A percentile compares a stretch with the other conserved stretches of the same genome.
These are phyloP conservation scores for Penicillium macrosclerotiorum DNA, from an alignment of 495 filamentous ascomycete genomes.

Conservation along the genomic window DNA sequence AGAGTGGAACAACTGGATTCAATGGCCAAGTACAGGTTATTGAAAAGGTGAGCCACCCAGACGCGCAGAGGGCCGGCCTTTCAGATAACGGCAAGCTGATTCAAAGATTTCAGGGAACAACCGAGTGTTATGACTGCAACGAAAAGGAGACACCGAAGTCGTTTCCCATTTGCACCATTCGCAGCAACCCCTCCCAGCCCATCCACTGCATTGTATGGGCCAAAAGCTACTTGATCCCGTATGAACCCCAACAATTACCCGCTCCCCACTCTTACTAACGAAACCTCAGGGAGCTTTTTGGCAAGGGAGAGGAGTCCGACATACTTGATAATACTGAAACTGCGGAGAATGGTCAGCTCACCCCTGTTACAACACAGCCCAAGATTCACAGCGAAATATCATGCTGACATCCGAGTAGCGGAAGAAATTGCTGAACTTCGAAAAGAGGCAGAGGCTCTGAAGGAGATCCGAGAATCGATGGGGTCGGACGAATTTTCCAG, in stretches of 20 bases:
- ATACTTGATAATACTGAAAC: slow-evolving; percentile 77
- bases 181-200: slow-evolving; percentile 89
- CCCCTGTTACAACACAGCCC: not conserved
- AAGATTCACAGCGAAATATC: not conserved
- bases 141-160: slow-evolving; percentile 84
- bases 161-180: slow-evolving; percentile 94
- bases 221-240: slow-evolving; percentile 92
- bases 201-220: slow-evolving; percentile 99
- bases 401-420: slow-evolving; percentile 44
- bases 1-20: slow-evolving; percentile 97
- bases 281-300: slow-evolving; percentile 74
- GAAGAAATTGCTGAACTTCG: slow-evolving; percentile 83
- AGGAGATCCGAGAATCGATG: slow-evolving; percentile 78
- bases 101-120: slow-evolving; percentile 56
- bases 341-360: slow-evolving; percentile 66
- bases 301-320: slow-evolving; percentile 74
- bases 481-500: slow-evolving; percentile 75
- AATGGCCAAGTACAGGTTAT: slow-evolving; percentile 98
- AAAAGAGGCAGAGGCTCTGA: slow-evolving; percentile 77
- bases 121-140: slow-evolving; percentile 95
- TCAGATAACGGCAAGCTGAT: not conserved
- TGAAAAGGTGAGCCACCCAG: slow-evolving; percentile 59
- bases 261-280: too few relatives aligned
- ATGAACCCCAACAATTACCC: too few relatives aligned
- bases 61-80: not conserved